Base-by-base conservation (phyloP, 306 rosid species). In the Rosa lucieae region DNA sequence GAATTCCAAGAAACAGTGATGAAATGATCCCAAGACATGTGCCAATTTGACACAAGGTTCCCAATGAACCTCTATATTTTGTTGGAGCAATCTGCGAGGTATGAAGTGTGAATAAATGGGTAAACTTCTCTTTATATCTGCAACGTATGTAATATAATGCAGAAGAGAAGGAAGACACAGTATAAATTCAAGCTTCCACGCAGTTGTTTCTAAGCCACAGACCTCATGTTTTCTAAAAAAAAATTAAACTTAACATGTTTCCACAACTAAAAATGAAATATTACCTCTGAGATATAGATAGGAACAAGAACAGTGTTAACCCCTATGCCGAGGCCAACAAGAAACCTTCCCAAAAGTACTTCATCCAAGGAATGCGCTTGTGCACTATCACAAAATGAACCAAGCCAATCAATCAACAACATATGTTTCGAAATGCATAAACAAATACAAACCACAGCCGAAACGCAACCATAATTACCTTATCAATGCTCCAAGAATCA, bases 261-360 rank as follows among this genome's bases (percentile, higher is more conserved):
- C 39, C 52, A 73, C 37, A 74, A 58, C n/a, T 15, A 40, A 35
- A 52, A 1, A 66, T 66, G 42, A 78, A 72, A 23, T 49, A 71
- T 67, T 84, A 93, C 98, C 98, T 93, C 98, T 11, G 97, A 89
- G 66, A 93, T 89, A 79, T 91, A 93, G 65, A 93, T 84, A 53
- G 98, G 98, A 78, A 92, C 92, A 83, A 94, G 98, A 82, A 92
- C 96, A 0, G 96, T 89, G 73, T 90, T 88, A 65, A 94, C 98
- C 74, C 98, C 98, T 47, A 94, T 92, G 81, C 98, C 98, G 75
- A 94, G 89, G 79, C 96, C 98, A 86, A 94, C 98, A 78, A 94
- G 96, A 94, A 94, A 90, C 75, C 98, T 90, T 83, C 98, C 98
- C 86, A 79, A 83, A 82, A 92, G 90, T 68, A 94, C 52, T 82